Conservation (phyloP, 1,139 yeast species). For the Tardiomyces blankii region DNA sequence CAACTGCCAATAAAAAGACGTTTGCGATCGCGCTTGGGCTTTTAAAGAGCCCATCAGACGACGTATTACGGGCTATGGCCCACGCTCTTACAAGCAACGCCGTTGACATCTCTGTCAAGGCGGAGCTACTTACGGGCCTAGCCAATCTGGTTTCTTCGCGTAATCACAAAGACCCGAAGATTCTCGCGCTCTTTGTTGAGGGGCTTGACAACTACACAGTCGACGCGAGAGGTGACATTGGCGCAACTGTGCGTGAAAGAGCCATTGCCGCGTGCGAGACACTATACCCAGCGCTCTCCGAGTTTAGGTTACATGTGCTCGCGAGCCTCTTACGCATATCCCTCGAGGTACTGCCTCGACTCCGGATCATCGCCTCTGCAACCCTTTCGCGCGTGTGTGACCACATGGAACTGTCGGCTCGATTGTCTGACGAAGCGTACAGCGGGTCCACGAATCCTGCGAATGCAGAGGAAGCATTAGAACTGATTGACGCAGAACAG, state of each 20-base stretch:
- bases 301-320: neutral
- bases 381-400: neutral
- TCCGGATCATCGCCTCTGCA: neutral
- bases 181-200: constrained; percentile 6
- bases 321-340: neutral
- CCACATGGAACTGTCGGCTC: neutral
- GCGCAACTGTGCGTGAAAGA: constrained; percentile 54
- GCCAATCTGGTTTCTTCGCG: constrained; percentile 1
- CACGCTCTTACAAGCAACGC: neutral
- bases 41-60: constrained; percentile 1
- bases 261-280: constrained; percentile 23
- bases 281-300: neutral
- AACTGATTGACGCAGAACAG: neutral
- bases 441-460: no score
- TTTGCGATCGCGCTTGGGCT: constrained; percentile 9
- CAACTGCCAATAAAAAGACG: constrained; percentile 6
- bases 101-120: constrained; percentile 5
- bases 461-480: neutral
- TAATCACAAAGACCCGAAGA: neutral
- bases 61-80: neutral
- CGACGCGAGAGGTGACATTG: constrained; percentile 36
- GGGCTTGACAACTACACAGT: constrained; percentile 26
- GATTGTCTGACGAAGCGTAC: neutral
- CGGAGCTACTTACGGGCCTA: constrained; percentile 8
- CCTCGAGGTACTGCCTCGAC: neutral